Evolutionary conservation across 768 basidiomycete species (phyloP).

Genomic region (Trametes sanguinea): DNA sequence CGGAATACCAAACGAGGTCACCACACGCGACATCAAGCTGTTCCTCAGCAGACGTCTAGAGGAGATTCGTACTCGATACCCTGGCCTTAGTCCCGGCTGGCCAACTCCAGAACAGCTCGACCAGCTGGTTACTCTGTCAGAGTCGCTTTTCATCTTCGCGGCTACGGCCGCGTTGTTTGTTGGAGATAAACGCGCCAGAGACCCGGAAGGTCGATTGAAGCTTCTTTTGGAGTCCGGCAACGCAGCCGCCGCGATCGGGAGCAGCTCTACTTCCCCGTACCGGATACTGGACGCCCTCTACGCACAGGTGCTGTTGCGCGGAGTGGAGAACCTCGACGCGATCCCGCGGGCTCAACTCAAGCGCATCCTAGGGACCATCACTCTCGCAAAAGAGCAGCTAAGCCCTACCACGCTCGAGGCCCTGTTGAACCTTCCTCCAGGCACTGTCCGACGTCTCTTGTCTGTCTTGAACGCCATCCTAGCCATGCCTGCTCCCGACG

Average conservation of each 20-base stretch:
- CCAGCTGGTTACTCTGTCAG: background rate
- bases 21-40: background rate
- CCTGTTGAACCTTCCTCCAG: background rate
- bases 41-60: background rate
- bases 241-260: background rate
- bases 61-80: background rate
- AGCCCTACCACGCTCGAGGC: background rate
- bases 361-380: background rate
- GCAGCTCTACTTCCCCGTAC: background rate
- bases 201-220: background rate
- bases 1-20: background rate
- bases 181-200: constrained; percentile 1
- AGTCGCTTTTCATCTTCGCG: constrained; percentile 27
- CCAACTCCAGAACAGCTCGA: constrained; percentile 1
- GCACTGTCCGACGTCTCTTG: background rate
- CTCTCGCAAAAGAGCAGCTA: background rate
- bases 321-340: background rate
- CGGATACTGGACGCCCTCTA: constrained; percentile 23
- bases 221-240: background rate
- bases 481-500: background rate
- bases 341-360: background rate
- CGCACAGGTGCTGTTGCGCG: background rate
- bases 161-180: constrained; percentile 25
- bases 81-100: background rate
- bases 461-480: background rate